Evolutionary conservation across 1,284 basidiomycete genomes (phyloP), one percentile per base, ranked within the genome.

Genomic region (Puccinia coronata): DNA sequence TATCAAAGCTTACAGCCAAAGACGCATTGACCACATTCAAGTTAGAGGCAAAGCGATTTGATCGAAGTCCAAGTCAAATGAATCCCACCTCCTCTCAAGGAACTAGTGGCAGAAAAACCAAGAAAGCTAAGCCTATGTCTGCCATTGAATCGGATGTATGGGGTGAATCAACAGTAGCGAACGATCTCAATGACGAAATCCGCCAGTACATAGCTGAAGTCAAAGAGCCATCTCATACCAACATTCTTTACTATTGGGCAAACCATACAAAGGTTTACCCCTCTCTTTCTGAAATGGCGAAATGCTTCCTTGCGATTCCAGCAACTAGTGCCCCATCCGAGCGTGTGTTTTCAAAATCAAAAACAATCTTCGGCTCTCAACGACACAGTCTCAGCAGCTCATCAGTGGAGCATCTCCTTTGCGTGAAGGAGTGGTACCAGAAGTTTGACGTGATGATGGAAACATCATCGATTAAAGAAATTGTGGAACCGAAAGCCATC

Each of bases 261-360:
- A n/a, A n/a, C n/a, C n/a, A n/a, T n/a, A n/a, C n/a, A n/a, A n/a
- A n/a, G n/a, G n/a, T n/a, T n/a, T 63, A 34, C 5, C 25, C 61
- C 16, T 14, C 61, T 20, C 25, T 63, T 16, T 14, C 61, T 9
- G 8, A 6, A 5, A 63, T 63, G 61, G 61, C 28, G n/a, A 3
- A 39, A 23, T 65, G 34, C 23, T 65, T 39, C 34, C 63, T 65
- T 39, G 63, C 34, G 6, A 65, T 65, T 16, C 63, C 63, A 18
- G 63, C 63, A 4, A 65, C 63, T 3, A 65, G 63, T 65, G 63
- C 63, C 5, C 34, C 63, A 23, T 65, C 63, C 11, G 34, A 65
- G 63, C 34, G 63, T 18, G 63, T 65, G 9, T 65, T 65, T 31
- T 65, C 63, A 18, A 2, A n/a, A 41, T 65, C 63, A 3, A 65